These are phyloP conservation scores for Trichosporon sp. DNA, from an alignment of 1,284 basidiomycete species.

Conservation along the genomic window DNA sequence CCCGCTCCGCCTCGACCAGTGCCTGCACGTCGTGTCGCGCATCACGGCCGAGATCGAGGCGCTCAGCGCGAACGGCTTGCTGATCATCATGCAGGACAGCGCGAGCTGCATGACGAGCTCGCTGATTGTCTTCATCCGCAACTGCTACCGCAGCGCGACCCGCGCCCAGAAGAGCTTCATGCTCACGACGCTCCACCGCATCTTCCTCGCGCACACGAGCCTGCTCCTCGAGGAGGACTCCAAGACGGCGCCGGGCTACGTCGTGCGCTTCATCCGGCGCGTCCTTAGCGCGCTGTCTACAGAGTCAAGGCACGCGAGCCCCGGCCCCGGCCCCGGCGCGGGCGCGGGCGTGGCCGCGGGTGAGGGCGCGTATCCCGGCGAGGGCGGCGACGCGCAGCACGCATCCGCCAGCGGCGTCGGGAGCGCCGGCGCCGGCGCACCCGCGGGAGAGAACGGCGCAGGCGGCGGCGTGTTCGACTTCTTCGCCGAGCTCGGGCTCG, in stretches of 20 bases:
- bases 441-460: neutral
- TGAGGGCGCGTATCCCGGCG: neutral
- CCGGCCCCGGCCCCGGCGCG: conserved; percentile 1
- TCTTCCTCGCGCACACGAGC: conserved; percentile 19
- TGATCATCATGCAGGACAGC: conserved; percentile 40
- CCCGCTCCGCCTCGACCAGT: conserved; percentile 27
- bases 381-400: neutral
- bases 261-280: conserved; percentile 22
- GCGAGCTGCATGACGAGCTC: conserved; percentile 35
- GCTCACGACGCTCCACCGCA: conserved; percentile 20
- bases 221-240: conserved; percentile 19
- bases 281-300: conserved; percentile 16
- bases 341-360: neutral
- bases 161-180: conserved; percentile 18
- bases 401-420: neutral
- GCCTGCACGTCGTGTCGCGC: conserved; percentile 25
- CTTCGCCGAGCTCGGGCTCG: conserved; percentile 20
- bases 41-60: conserved; percentile 34
- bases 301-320: conserved; percentile 1
- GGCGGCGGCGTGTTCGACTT: conserved; percentile 12
- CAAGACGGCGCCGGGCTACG: conserved; percentile 22
- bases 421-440: neutral
- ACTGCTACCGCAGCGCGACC: conserved; percentile 31
- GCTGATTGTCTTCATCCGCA: conserved; percentile 29
- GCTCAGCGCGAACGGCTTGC: conserved; percentile 27